Conservation (phyloP, 306 rosid genomes). For the Morella rubra region DNA sequence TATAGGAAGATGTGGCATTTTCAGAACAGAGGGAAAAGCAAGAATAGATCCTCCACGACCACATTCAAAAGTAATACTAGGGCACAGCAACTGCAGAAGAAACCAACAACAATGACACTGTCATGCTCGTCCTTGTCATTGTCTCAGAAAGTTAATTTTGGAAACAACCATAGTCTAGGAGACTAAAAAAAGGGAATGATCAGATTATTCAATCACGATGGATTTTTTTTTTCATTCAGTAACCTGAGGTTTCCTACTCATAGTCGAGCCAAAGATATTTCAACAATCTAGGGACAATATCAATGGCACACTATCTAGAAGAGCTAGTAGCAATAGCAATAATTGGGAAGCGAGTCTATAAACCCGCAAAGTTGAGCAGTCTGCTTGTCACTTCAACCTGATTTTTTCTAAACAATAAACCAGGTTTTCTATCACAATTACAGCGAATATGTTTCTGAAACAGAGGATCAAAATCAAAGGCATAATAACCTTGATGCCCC, state of each 20-base stretch:
- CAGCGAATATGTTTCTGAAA: neutral
- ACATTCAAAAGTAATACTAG: neutral
- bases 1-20: neutral
- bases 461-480: neutral
- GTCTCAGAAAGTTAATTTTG: neutral
- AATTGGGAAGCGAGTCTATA: neutral
- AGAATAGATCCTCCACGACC: neutral
- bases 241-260: neutral
- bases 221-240: neutral
- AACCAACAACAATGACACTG: neutral
- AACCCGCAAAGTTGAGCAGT: neutral
- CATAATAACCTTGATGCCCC: conserved; percentile 67
- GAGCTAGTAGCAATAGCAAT: neutral
- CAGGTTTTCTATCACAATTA: neutral
- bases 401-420: neutral
- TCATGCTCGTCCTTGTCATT: neutral
- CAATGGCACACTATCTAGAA: neutral
- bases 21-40: neutral
- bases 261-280: neutral
- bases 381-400: neutral
- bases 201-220: neutral
- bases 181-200: neutral
- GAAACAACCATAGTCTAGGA: neutral
- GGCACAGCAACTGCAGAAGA: neutral
- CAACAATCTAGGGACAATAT: neutral